Base-by-base conservation (phyloP, 202 grass and related monocot genomes). In the Musa balbisiana region DNA sequence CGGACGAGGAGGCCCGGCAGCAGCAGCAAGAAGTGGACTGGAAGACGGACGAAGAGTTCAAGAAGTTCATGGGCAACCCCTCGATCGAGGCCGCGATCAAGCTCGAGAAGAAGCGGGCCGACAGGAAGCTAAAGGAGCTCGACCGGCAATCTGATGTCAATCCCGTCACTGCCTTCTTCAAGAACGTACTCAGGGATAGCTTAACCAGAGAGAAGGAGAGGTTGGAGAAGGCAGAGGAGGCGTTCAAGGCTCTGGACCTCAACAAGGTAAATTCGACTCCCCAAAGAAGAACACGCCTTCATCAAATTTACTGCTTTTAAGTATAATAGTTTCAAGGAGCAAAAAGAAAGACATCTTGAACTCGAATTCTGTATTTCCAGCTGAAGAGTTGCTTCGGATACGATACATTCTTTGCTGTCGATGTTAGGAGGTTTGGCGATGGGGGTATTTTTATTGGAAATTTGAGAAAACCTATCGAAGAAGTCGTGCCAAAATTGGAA, bases 21-120 rank as follows among this genome's bases (percentile, higher is more conserved):
- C 23, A 96, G 84, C 86, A 93, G 81, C 90, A 93, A 84, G 90
- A 98, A 83, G 83, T 92, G 87, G 87, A 98, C 73, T 98, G 94
- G 94, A 98, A 89, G 79, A 81, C 89, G 19, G 94, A 98, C 73
- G 94, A 93, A 80, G 94, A 98, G 81, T 98, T 98, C 85, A 98
- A 90, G 88, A 91, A 82, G 73, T 98, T 98, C 83, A 98, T 98
- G 94, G 91, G 94, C 1, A 98, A 98, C 78, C 94, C 91, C 12
- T 93, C 94, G 21, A 98, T 98, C 62, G 87, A 93, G 83, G 91
- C 94, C 2, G 91, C 94, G 72, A 86, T 98, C 79, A 91, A 98
- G 80, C 67, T 98, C 50, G 94, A 98, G 94, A 98, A 93, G 86
- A 82, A 98, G 81, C 77, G 94, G 79, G 80, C 89, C 49, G 89